These are phyloP conservation scores for Candida buenavistaensis DNA, from an alignment of 1,139 yeast genomes.

Conservation along the genomic window DNA sequence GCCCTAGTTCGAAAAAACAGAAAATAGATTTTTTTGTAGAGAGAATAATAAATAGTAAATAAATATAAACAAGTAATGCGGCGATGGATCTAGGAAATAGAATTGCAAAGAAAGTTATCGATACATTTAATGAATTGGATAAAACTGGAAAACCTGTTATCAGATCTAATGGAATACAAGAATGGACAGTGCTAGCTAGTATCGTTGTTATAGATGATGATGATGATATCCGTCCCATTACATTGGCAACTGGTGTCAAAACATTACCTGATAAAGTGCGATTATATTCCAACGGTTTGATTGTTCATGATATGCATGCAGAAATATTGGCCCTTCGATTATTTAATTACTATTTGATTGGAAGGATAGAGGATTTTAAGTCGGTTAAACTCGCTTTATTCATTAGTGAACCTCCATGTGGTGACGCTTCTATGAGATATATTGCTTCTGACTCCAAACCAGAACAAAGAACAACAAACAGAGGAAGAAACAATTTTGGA, in stretches of 20 bases:
- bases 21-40: constrained; percentile 3
- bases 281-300: constrained; percentile 50
- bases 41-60: neutral
- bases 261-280: constrained; percentile 56
- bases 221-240: constrained; percentile 34
- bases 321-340: constrained; percentile 73
- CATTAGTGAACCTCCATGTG: constrained; percentile 87
- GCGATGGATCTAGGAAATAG: constrained; percentile 15
- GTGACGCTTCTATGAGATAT: constrained; percentile 72
- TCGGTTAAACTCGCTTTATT: constrained; percentile 58
- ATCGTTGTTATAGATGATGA: constrained; percentile 48
- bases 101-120: constrained; percentile 19
- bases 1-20: constrained; percentile 49
- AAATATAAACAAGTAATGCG: neutral
- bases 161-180: constrained; percentile 63
- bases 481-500: constrained; percentile 70
- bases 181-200: constrained; percentile 87
- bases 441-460: constrained; percentile 15
- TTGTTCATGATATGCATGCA: constrained; percentile 88
- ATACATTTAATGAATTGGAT: constrained; percentile 19
- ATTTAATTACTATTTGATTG: constrained; percentile 51
- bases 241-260: constrained; percentile 82
- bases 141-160: constrained; percentile 55
- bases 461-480: constrained; percentile 11
- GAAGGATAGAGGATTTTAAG: no score